Base-by-base conservation (phyloP, 371 early-diverging fungal genomes). In the Ordospora pajunii region DNA sequence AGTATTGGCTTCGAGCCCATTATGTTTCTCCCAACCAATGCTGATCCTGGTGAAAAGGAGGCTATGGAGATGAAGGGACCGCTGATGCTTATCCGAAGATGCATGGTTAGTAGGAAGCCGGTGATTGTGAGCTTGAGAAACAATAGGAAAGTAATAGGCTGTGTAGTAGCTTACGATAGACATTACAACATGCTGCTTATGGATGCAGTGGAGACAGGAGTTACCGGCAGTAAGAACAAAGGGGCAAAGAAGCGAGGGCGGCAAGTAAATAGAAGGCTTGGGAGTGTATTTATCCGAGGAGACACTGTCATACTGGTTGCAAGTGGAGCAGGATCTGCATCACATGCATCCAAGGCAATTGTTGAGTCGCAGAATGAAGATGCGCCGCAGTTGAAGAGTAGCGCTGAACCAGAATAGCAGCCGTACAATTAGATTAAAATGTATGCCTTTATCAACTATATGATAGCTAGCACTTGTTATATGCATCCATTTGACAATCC, bases 151-250 rank as follows among this genome's bases (percentile, higher is more conserved):
- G 43, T 76, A 7, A 37, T 69, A 22, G 37, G 72, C 14, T 52
- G 27, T 22, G 42, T 77, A 37, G 44, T 46, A 25, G 58, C 53
- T 40, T 77, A 70, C 51, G 81, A 81, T 25, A 73, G 72, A 23
- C 81, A 81, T 44, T 74, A 76, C 42, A 81, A 79, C 52, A 49
- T 74, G 42, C 43, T 81, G n/a, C 17, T 81, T 9, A n/a, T 54
- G 17, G 70, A 73, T 50, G 77, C 64, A 43, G 52, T 51, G 23
- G 73, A 76, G 43, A 50, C 54, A 10, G 62, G 63, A 45, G 67
- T 64, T 45, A 27, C 14, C 27, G 62, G 42, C 6, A 53, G 72
- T 25, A 73, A 32, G 37, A 71, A 63, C 37, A 76, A 54, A 53
- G 77, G 77, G 21, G 54, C 43, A n/a, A 69, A 76, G 70, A 76